Percentiles rank a stretch among this genome's conserved stretches.
Evolutionary conservation across 352 stramenopile genomes (phyloP).

Genomic region (Globisporangium nunn): DNA sequence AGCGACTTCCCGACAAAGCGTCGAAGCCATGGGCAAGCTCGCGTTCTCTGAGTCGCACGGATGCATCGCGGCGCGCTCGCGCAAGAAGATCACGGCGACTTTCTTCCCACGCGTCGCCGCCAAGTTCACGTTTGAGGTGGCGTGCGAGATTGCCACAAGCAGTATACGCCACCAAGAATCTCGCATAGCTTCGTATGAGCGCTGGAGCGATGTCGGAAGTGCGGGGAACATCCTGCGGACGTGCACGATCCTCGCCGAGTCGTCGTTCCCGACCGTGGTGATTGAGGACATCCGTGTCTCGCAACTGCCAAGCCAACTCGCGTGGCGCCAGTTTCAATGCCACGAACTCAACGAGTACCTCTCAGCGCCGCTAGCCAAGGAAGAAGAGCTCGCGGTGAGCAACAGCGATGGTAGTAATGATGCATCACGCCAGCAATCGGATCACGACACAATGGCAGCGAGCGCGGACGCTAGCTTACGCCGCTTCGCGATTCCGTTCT

Average conservation of each 20-base stretch:
- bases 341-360: slow-evolving; percentile 68
- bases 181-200: slow-evolving; percentile 15
- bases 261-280: slow-evolving; percentile 83
- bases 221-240: background rate
- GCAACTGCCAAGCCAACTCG: slow-evolving; percentile 35
- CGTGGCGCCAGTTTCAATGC: slow-evolving; percentile 73
- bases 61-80: slow-evolving; percentile 62
- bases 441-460: slow-evolving; percentile 5
- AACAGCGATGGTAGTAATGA: slow-evolving; percentile 5
- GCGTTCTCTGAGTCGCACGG: slow-evolving; percentile 57
- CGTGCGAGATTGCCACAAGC: slow-evolving; percentile 31
- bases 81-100: slow-evolving; percentile 71
- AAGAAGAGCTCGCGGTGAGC: slow-evolving; percentile 26
- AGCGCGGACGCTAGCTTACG: slow-evolving; percentile 12
- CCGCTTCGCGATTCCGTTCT: slow-evolving; percentile 73
- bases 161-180: background rate
- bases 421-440: background rate
- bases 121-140: slow-evolving; percentile 66
- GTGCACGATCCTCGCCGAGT: slow-evolving; percentile 55
- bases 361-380: slow-evolving; percentile 34
- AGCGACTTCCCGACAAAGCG: background rate
- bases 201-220: slow-evolving; percentile 9
- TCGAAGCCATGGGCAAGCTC: slow-evolving; percentile 18
- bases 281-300: slow-evolving; percentile 79
- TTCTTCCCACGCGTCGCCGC: slow-evolving; percentile 63